These are phyloP conservation scores for Aspergillus alliaceus DNA, from an alignment of 2,329 filamentous ascomycete species.

Conservation along the genomic window DNA sequence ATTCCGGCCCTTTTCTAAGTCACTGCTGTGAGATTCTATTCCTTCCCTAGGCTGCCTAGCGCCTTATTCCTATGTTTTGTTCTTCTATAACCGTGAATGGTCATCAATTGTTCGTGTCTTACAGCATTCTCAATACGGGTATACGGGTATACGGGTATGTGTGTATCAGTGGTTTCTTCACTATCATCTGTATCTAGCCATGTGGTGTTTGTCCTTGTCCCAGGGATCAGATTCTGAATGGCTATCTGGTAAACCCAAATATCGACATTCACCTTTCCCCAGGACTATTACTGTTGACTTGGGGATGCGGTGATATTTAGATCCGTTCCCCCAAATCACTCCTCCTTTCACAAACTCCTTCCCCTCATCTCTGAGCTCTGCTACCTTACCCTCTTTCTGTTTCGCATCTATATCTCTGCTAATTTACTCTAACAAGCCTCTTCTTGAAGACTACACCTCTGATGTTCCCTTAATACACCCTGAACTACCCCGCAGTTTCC, in stretches of 20 bases:
- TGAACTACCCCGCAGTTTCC: too few species aligned
- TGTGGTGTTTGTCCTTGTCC: not conserved
- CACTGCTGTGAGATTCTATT: not conserved
- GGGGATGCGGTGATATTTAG: not conserved
- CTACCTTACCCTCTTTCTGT: not conserved
- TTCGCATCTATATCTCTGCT: not conserved
- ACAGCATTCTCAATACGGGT: too few species aligned
- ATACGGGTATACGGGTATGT: too few species aligned
- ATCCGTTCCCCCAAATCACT: not conserved
- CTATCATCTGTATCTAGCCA: constrained; percentile 4
- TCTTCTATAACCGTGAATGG: not conserved
- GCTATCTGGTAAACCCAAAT: not conserved
- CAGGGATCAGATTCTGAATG: not conserved
- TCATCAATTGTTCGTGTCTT: not conserved
- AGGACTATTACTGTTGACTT: not conserved
- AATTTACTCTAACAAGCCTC: not conserved
- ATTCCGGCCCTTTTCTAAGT: not conserved
- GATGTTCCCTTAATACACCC: too few species aligned
- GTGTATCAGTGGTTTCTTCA: not conserved
- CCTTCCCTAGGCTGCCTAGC: not conserved
- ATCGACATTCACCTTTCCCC: not conserved
- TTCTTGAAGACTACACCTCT: not conserved
- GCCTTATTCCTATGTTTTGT: not conserved
- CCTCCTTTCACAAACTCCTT: not conserved
- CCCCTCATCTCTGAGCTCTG: not conserved